Evolutionary conservation across 73 alveolate genomes (phyloP), one percentile per base, ranked within the genome.

Genomic region (Paramecium caudatum): DNA sequence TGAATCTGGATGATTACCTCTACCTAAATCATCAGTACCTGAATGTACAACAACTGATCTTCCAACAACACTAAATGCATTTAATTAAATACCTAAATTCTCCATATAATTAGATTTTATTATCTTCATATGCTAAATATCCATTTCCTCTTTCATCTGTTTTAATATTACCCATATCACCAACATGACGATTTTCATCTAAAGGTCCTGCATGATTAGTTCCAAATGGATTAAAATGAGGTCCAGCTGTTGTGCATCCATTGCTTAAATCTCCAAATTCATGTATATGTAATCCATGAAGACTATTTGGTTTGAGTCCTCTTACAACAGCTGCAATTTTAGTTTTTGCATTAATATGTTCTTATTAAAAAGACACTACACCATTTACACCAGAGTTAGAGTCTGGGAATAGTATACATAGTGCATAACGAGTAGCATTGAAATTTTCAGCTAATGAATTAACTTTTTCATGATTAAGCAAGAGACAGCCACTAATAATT

Each of bases 271-370:
- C 91, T 13, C 96, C 99, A 94, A 83, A 94, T 82, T 96, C 95
- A 82, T 96, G 99, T 43, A 96, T 94, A 90, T 96, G 99, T 91
- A 95, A 91, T 10, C 99, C 99, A 74, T 95, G 98, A 32, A 69
- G 61, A 17, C 93, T 80, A 33, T 91, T 91, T 9, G 95, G 91
- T 17, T 48, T 43, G 19, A 94, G 82, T 15, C 96, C 97, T 55
- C 91, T 82, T 92, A 93, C 92, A 25, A 80, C 82, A 47, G 95
- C 97, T 46, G 91, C 68, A 91, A 91, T 91, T 46, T 90, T 32
- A 37, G 96, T 91, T 47, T 81, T 86, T 13, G 95, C 46, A 41
- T 78, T 82, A 21, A 49, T 78, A 49, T 86, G 74, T 61, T 48
- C 82, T 82, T 96, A 94, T 17, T 46, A 88, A 81, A 94, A 94